These are phyloP conservation scores for Aspergillus floridensis DNA, from an alignment of 2,329 filamentous ascomycete genomes.

Conservation along the genomic window DNA sequence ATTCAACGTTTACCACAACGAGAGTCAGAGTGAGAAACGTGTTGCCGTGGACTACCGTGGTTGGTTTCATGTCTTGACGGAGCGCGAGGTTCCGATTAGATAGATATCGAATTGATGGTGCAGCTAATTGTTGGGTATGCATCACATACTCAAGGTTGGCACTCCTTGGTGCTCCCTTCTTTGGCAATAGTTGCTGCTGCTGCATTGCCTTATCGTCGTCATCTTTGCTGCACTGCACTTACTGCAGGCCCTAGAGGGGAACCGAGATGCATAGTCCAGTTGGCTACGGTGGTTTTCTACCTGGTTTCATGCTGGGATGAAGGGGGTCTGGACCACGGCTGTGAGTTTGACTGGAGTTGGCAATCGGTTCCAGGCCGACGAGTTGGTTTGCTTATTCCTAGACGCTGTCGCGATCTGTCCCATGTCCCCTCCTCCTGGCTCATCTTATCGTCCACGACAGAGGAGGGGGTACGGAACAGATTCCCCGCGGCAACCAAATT, in stretches of 20 bases:
- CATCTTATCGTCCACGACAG: neutral
- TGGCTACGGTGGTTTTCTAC: neutral
- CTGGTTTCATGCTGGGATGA: neutral
- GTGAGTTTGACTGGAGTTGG: neutral
- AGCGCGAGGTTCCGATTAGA: conserved; percentile 7
- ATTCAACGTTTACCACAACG: neutral
- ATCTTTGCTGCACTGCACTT: neutral
- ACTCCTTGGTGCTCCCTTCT: neutral
- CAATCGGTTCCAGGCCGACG: neutral
- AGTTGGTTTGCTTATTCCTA: conserved; percentile 2
- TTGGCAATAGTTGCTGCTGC: neutral
- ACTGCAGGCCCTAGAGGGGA: neutral
- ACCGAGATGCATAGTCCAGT: neutral
- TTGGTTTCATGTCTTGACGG: conserved; percentile 25
- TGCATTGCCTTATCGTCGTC: neutral
- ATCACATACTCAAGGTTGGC: neutral
- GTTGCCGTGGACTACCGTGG: conserved; percentile 26
- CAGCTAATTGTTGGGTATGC: neutral
- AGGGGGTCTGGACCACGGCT: neutral
- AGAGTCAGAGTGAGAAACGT: conserved; percentile 24
- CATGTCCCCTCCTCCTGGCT: neutral
- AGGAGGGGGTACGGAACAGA: neutral
- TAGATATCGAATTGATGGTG: neutral
- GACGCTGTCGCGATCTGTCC: neutral
- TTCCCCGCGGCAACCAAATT: neutral